Percentiles rank a stretch among this genome's conserved stretches.
These are phyloP conservation scores for Calonectria hawksworthii DNA, from an alignment of 2,329 filamentous ascomycete genomes.

Conservation along the genomic window DNA sequence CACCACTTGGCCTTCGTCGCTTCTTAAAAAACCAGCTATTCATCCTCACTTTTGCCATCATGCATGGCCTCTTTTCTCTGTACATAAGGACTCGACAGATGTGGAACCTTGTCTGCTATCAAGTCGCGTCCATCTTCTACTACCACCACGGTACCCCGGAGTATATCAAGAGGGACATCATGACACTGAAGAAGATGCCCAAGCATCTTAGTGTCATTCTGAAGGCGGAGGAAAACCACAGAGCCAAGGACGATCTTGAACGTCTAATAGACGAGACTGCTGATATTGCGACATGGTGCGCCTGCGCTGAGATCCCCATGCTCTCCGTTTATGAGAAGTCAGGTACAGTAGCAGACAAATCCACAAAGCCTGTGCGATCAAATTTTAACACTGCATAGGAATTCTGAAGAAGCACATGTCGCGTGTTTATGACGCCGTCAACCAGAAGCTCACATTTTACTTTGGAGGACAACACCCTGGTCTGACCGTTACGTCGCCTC, in stretches of 20 bases:
- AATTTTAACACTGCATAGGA: conserved; percentile 64
- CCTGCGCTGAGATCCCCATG: conserved; percentile 87
- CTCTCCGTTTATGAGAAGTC: conserved; percentile 94
- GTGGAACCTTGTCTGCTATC: conserved; percentile 83
- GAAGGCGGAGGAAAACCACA: conserved; percentile 77
- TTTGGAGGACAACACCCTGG: conserved; percentile 83
- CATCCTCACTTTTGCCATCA: conserved; percentile 74
- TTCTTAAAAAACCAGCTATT: conserved; percentile 75
- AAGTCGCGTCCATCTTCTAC: conserved; percentile 84
- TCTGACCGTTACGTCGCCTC: conserved; percentile 69
- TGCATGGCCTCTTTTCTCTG: conserved; percentile 88
- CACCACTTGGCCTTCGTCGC: conserved; percentile 70
- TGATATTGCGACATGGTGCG: conserved; percentile 93
- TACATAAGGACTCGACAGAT: conserved; percentile 86
- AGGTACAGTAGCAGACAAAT: conserved; percentile 66
- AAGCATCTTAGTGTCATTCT: conserved; percentile 91
- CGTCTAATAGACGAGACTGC: conserved; percentile 90
- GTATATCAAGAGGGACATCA: conserved; percentile 90
- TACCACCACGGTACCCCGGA: conserved; percentile 97
- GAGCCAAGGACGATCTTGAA: conserved; percentile 82
- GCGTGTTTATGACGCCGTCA: conserved; percentile 84
- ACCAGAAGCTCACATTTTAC: conserved; percentile 86
- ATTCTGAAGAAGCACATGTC: conserved; percentile 90
- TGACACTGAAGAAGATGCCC: conserved; percentile 79
- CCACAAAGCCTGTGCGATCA: neutral